Evolutionary conservation across 495 filamentous ascomycete species (phyloP), one percentile per base, ranked within the genome.

Genomic region (Aspergillus sclerotiicarbonarius): DNA sequence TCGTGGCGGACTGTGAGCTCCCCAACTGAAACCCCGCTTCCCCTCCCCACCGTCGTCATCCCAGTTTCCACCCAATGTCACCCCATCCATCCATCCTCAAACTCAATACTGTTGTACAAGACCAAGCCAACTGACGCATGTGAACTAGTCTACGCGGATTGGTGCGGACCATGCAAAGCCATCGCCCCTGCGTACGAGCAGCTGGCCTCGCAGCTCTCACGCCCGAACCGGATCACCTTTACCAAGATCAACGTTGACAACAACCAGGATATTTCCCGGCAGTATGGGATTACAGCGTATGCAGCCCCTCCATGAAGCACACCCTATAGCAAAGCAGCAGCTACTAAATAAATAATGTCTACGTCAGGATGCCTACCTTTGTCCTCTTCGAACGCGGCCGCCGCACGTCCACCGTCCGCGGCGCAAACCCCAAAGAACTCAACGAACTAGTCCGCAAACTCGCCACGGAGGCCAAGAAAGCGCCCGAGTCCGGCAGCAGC

Each of bases 131-230:
- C 54, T 54, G 61, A 54, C 56, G 48, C 47, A 56, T 64, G 13
- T 29, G 51, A 43, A 30, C 35, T 64, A 96, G 92, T 97, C 79
- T 90, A 91, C 70, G 90, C 92, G 65, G 84, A 88, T 64, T 94
- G 89, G 89, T 93, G 89, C 70, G 86, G 79, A 29, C 90, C 92
- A 64, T 96, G 90, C 82, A 90, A 91, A 62, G 76, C 82, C 55
- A 90, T 96, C 57, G 87, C 87, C n/a, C 90, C 92, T 9, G 68
- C 90, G 53, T 97, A 90, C 74, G 89, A 93, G 62, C 82, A 88
- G 72, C 82, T 96, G 43, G 86, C 91, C 18, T 66, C 67, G 51
- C 80, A 85, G 62, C 82, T 94, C 32, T 89, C 90, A 2, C 83
- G 85, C 29, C 85, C 87, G 16, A 85, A 87, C 56, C 76, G 81